Evolutionary conservation across 306 rosid species (phyloP).

Genomic region (Acacia melanoxylon): DNA sequence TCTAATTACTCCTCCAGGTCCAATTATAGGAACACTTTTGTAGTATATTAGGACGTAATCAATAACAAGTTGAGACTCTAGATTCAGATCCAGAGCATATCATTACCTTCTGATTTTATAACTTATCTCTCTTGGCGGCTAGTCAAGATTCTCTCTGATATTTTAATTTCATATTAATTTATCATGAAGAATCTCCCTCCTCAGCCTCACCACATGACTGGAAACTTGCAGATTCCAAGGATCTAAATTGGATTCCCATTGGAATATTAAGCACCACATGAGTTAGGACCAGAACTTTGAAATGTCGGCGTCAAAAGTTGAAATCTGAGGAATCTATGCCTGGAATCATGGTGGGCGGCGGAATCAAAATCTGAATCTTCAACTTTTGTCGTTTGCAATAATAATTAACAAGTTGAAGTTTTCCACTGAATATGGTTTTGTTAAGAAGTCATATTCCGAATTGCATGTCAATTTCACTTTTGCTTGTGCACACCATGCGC

Average conservation of each 20-base stretch:
- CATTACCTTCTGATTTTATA: background rate
- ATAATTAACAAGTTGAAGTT: background rate
- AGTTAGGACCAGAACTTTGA: background rate
- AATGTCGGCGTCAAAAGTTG: background rate
- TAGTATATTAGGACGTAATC: too few relatives aligned
- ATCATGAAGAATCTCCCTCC: background rate
- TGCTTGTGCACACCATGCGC: background rate
- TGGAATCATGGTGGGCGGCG: background rate
- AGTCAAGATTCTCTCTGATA: background rate
- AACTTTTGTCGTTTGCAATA: background rate
- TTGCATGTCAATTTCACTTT: background rate
- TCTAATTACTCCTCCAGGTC: too few relatives aligned
- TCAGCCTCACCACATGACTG: background rate
- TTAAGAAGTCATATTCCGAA: background rate
- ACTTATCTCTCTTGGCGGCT: background rate
- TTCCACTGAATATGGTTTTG: background rate
- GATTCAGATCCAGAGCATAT: background rate
- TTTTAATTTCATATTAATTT: background rate
- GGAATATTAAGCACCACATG: background rate
- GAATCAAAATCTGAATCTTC: background rate
- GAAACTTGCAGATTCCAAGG: background rate
- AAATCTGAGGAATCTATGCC: background rate
- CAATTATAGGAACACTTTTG: too few relatives aligned
- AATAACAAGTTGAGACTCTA: background rate
- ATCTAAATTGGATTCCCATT: background rate